Evolutionary conservation across 768 basidiomycete genomes (phyloP).

Genomic region (Hygrophorus russula): DNA sequence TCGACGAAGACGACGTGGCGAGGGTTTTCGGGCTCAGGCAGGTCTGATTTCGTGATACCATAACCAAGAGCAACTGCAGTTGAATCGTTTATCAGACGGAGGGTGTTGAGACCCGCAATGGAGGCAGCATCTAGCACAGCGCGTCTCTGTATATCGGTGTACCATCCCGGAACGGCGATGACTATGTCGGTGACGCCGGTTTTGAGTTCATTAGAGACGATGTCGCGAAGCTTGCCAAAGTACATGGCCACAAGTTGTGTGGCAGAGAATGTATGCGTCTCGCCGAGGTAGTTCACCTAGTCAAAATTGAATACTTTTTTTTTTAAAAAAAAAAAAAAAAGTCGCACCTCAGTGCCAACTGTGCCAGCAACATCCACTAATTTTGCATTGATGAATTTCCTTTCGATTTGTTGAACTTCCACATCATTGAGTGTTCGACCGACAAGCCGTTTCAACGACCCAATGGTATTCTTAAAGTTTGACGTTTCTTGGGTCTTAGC

Average conservation of each 20-base stretch:
- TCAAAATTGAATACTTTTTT: constrained; percentile 9
- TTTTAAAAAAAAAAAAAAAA: neutral
- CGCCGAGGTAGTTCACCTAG: constrained; percentile 85
- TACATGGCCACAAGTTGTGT: constrained; percentile 92
- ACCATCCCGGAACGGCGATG: constrained; percentile 95
- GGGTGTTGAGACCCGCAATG: constrained; percentile 82
- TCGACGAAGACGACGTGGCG: constrained; percentile 91
- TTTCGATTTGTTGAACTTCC: constrained; percentile 76
- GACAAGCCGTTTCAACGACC: constrained; percentile 82
- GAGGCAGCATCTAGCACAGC: constrained; percentile 82
- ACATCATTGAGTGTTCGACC: constrained; percentile 73
- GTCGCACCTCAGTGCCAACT: constrained; percentile 70
- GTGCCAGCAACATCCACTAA: constrained; percentile 77
- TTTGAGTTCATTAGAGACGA: constrained; percentile 76
- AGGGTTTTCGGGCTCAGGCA: constrained; percentile 74
- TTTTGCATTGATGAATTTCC: constrained; percentile 82
- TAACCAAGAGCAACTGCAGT: constrained; percentile 95
- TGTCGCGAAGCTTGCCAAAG: constrained; percentile 85
- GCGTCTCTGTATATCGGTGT: constrained; percentile 86
- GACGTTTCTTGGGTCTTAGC: constrained; percentile 98
- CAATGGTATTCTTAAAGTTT: constrained; percentile 96
- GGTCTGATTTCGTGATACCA: constrained; percentile 97
- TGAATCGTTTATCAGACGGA: constrained; percentile 94
- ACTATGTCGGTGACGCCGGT: constrained; percentile 82
- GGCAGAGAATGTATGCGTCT: constrained; percentile 66